Conservation (phyloP, 805 yeast species). For the Clavispora fructus region DNA sequence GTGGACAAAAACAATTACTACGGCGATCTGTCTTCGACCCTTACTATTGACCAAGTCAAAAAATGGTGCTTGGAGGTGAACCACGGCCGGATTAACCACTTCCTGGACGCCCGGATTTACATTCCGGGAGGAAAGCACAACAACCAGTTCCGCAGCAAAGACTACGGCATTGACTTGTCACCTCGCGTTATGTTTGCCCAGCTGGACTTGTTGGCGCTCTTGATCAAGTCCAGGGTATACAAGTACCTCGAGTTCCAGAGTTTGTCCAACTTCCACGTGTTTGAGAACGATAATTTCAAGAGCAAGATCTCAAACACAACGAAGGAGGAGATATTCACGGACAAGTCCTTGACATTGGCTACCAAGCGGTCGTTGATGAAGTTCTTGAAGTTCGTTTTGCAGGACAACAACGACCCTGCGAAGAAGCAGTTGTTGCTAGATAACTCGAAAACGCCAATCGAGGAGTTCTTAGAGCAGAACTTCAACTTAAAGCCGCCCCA, state of each 20-base stretch:
- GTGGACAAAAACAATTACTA: slow-evolving; percentile 80
- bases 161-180: slow-evolving; percentile 81
- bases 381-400: slow-evolving; percentile 79
- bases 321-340: slow-evolving; percentile 90
- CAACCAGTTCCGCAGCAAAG: slow-evolving; percentile 53
- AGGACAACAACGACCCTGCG: slow-evolving; percentile 52
- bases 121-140: slow-evolving; percentile 56
- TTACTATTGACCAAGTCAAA: slow-evolving; percentile 80
- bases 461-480: slow-evolving; percentile 52
- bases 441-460: slow-evolving; percentile 53
- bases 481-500: slow-evolving; percentile 73
- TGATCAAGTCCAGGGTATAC: slow-evolving; percentile 81
- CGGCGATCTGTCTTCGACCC: slow-evolving; percentile 83
- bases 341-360: slow-evolving; percentile 66
- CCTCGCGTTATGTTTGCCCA: slow-evolving; percentile 87
- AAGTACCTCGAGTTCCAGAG: slow-evolving; percentile 91
- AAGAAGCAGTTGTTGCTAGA: slow-evolving; percentile 53
- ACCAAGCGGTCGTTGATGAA: slow-evolving; percentile 86
- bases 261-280: slow-evolving; percentile 85
- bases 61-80: slow-evolving; percentile 78
- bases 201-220: slow-evolving; percentile 75
- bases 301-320: slow-evolving; percentile 67
- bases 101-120: slow-evolving; percentile 71
- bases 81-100: slow-evolving; percentile 37
- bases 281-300: slow-evolving; percentile 84